Base-by-base conservation (phyloP, 2,329 filamentous ascomycete species). In the Apiospora arundinis region DNA sequence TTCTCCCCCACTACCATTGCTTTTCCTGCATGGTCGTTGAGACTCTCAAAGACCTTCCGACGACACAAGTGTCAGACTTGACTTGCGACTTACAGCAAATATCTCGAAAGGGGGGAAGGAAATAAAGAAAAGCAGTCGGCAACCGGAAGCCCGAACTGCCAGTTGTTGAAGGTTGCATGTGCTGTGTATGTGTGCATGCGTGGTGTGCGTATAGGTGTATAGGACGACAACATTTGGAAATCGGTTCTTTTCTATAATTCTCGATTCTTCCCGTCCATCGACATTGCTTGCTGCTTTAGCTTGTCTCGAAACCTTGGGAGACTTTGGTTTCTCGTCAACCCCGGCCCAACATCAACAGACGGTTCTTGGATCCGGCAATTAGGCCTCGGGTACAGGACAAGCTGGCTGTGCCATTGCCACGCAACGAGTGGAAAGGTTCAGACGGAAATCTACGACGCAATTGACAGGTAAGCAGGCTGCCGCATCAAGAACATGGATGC, bases 11-110 rank as follows among this genome's bases (percentile, higher is more conserved):
- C 56, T 63, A 63, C n/a, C 56, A 40, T 63, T 63, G 56, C 56
- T 63, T 63, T 63, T 63, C 32, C 56, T 63, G 56, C 56, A 40
- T 63, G 32, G 56, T 63, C 56, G 56, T 63, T 63, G 56, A 63
- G 56, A 63, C 56, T 40, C 32, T 63, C 56, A 63, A 23, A 63
- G 56, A 63, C 56, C 32, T 37, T 14, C 56, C 56, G 56, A 63
- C 56, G 32, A 40, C 56, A 63, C 56, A 40, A n/a, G 56, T 63
- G 56, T 63, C 32, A 63, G 56, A 63, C 56, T 12, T 63, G 56
- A 63, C 56, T 40, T 63, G 56, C 56, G 32, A 23, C 56, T 40
- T 40, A 63, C 56, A 23, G 56, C 32, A 4, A 40, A 21, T 63
- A 63, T 40, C 28, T 21, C 56, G 32, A 63, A 63, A n/a, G 56